Evolutionary conservation across 2,329 filamentous ascomycete species (phyloP).

Genomic region (Microsporum canis): DNA sequence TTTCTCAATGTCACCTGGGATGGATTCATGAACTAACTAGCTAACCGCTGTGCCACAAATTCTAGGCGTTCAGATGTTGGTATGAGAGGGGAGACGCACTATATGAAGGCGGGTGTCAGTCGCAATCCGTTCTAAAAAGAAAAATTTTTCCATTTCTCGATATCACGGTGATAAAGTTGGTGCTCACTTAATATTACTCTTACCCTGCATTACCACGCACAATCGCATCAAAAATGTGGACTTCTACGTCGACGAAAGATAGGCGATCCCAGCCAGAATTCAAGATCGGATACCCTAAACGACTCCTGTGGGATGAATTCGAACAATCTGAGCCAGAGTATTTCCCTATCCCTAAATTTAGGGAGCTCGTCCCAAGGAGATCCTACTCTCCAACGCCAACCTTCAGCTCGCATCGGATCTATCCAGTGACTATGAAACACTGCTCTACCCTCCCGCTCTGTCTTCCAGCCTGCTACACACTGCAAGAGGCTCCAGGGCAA

Average conservation of each 20-base stretch:
- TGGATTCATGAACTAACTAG: background rate
- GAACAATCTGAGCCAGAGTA: background rate
- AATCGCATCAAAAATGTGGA: background rate
- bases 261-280: background rate
- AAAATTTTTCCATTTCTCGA: background rate
- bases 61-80: background rate
- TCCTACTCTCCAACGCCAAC: background rate
- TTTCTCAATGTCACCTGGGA: background rate
- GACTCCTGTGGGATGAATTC: background rate
- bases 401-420: background rate
- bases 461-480: background rate
- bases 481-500: background rate
- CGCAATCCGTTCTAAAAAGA: no score
- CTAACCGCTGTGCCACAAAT: background rate
- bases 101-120: background rate
- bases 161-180: background rate
- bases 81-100: background rate
- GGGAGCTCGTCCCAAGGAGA: background rate
- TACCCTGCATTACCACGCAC: background rate
- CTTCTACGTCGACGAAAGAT: background rate
- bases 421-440: background rate
- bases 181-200: background rate
- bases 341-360: background rate
- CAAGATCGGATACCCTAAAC: background rate
- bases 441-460: background rate